Evolutionary conservation across 208 protist species (phyloP).

Genomic region (Naegleria fowleri): DNA sequence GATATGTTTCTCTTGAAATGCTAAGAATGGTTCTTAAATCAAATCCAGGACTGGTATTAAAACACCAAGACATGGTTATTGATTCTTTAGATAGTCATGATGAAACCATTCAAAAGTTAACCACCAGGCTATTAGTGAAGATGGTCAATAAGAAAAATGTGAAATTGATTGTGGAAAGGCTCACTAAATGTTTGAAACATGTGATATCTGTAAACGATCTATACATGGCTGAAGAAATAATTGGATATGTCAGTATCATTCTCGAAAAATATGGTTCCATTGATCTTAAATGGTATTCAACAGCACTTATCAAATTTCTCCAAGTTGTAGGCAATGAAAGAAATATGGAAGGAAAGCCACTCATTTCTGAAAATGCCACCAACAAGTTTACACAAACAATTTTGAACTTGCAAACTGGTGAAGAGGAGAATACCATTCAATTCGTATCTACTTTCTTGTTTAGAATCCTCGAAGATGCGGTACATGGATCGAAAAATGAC

Average conservation of each 20-base stretch:
- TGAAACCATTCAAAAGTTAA: neutral
- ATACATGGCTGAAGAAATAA: neutral
- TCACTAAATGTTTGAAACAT: neutral
- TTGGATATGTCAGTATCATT: neutral
- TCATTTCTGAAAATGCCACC: neutral
- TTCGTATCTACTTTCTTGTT: neutral
- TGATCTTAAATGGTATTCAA: neutral
- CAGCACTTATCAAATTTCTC: neutral
- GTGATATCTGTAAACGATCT: neutral
- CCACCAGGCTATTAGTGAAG: neutral
- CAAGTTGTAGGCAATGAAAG: neutral
- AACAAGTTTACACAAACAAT: neutral
- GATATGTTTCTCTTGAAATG: neutral
- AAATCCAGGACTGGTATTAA: neutral
- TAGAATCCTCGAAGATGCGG: neutral
- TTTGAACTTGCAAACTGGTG: neutral
- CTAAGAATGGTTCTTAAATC: neutral
- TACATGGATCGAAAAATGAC: neutral
- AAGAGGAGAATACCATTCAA: neutral
- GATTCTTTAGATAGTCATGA: neutral
- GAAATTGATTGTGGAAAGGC: neutral
- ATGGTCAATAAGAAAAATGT: neutral
- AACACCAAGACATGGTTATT: neutral
- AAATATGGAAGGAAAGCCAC: neutral
- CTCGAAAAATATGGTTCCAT: neutral